phyloP scores from a whole-genome alignment of 78 protist genomes.

The Speleostelium caveatum region DNA sequence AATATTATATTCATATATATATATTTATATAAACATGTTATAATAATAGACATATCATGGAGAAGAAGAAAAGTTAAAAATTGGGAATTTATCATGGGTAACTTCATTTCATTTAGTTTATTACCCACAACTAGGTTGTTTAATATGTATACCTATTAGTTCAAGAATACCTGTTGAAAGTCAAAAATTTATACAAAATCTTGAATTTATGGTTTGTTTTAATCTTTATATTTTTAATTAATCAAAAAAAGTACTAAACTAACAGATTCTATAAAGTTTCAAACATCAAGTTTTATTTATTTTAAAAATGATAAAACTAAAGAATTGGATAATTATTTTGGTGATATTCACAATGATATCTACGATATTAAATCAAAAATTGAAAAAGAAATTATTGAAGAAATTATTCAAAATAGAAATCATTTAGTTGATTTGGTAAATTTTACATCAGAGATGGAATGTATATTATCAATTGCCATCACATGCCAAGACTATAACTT shows the following conservation, averaged over 20 bases:
- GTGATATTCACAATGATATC: constrained; percentile 72
- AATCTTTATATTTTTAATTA: no score
- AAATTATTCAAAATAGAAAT: not conserved
- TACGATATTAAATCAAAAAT: constrained; percentile 54
- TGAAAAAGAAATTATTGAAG: constrained; percentile 18
- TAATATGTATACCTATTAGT: constrained; percentile 51
- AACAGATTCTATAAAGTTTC: constrained; percentile 46
- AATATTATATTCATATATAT: no score
- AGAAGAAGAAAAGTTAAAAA: constrained; percentile 28
- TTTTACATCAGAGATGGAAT: constrained; percentile 35
- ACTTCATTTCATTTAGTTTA: constrained; percentile 56
- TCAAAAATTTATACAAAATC: constrained; percentile 14
- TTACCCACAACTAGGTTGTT: constrained; percentile 75
- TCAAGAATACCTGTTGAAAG: not conserved
- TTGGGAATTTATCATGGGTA: constrained; percentile 14
- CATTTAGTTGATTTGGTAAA: not conserved
- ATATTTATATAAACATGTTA: not conserved
- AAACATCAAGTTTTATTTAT: constrained; percentile 39
- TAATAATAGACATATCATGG: constrained; percentile 16
- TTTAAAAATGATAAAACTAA: constrained; percentile 53
- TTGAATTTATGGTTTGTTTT: constrained; percentile 3
- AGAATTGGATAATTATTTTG: constrained; percentile 61
- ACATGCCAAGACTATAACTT: not conserved
- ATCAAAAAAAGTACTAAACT: not conserved
- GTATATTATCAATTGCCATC: constrained; percentile 19